Base-by-base conservation (phyloP, 176 grass and related monocot species). In the Eremochloa ophiuroides region DNA sequence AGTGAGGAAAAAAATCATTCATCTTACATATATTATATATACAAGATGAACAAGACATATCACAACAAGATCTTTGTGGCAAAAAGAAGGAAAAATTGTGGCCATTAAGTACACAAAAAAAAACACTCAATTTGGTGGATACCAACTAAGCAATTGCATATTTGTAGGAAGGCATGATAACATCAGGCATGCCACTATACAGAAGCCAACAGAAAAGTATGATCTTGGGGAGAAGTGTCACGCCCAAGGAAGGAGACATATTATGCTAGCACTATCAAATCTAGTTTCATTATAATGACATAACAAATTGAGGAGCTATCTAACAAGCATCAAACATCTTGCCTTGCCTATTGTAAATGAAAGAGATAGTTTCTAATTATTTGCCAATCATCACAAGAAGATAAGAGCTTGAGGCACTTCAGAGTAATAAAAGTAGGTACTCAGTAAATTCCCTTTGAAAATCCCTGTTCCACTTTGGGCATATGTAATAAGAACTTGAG, bases 1-100 rank as follows among this genome's bases (percentile, higher is more conserved):
- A 92, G 56, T 61, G 20, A 72, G 44, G 17, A 51, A 88, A 71
- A 70, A 31, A 73, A 55, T n/a, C 65, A 87, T 69, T 74, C 18
- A 40, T 28, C 27, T 83, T 10, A 69, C 23, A 62, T 25, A 82
- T 73, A 48, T 27, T 74, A 78, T 66, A 60, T 73, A 40, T 28
- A 74, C 38, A 93, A 82, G 6, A 74, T 40, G 67, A 86, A 53
- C 13, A 40, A 50, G 65, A 75, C 76, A 71, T 75, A 55, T 30
- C 27, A 9, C 8, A 77, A 76, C 20, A 69, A 55, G 75, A 66
- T 64, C 3, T 4, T 25, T 44, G 14, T 26, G 56, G 7, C 38
- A 67, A 1, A 79, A 79, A 28, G 66, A 65, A 42, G 63, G 64
- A 2, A 10, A 63, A 65, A 82, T 76, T 25, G 6, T 3, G 34